These are phyloP conservation scores for Ascobolus immersus DNA, from an alignment of 495 filamentous ascomycete genomes.

Conservation along the genomic window DNA sequence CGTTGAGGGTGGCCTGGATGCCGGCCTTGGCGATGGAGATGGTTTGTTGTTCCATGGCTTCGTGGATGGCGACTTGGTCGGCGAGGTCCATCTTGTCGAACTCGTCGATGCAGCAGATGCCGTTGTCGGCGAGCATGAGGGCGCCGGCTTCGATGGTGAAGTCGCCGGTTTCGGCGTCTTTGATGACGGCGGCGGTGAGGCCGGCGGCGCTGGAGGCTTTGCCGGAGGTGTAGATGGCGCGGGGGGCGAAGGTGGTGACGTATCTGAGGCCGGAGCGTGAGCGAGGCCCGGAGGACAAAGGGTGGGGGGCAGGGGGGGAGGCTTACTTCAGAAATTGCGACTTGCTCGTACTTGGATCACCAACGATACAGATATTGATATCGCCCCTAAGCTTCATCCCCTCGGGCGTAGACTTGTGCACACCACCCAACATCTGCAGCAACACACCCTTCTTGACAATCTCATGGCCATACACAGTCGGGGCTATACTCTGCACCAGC, in stretches of 20 bases:
- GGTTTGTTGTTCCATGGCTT: slow-evolving; percentile 99
- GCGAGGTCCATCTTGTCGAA: slow-evolving; percentile 99
- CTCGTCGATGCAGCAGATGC: slow-evolving; percentile 95
- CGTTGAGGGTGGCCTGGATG: slow-evolving; percentile 94
- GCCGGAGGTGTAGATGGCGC: slow-evolving; percentile 90
- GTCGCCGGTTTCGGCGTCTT: slow-evolving; percentile 93
- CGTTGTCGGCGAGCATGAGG: slow-evolving; percentile 90
- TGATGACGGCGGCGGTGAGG: slow-evolving; percentile 90
- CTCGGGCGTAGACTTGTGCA: slow-evolving; percentile 70
- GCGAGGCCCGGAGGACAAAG: slow-evolving; percentile 38
- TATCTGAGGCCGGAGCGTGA: slow-evolving; percentile 27
- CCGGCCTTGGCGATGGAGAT: slow-evolving; percentile 98
- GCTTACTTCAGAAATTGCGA: slow-evolving; percentile 97
- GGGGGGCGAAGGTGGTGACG: slow-evolving; percentile 80
- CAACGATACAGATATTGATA: slow-evolving; percentile 96
- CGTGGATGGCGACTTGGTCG: slow-evolving; percentile 97
- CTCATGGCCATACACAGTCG: slow-evolving; percentile 90
- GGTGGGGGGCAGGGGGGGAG: slow-evolving; percentile 77
- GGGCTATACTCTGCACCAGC: slow-evolving; percentile 68
- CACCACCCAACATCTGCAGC: slow-evolving; percentile 77
- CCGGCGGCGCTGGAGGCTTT: slow-evolving; percentile 95
- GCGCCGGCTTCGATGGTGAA: slow-evolving; percentile 98
- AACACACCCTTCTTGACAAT: slow-evolving; percentile 95
- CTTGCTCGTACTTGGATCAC: slow-evolving; percentile 93
- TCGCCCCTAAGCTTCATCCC: slow-evolving; percentile 86